Percentiles rank a stretch among this genome's conserved stretches.
These are phyloP conservation scores for Phytophthora pinifolia DNA, from an alignment of 352 stramenopile genomes.

Conservation along the genomic window DNA sequence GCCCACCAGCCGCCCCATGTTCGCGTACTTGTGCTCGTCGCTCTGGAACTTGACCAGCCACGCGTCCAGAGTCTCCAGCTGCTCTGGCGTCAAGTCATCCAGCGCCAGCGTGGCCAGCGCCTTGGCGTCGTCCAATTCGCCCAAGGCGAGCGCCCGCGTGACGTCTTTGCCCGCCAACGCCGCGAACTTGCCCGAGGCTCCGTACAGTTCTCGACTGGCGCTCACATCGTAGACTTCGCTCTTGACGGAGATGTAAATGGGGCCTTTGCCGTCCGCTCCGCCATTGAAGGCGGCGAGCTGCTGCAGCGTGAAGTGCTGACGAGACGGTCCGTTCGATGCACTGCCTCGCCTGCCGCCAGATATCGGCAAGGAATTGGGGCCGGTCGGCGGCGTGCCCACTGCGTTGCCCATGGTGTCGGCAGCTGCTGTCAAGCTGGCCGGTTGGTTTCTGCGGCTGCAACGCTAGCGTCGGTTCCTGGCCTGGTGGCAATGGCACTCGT, in stretches of 20 bases:
- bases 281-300: slow-evolving; percentile 89
- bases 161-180: slow-evolving; percentile 91
- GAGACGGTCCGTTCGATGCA: slow-evolving; percentile 15
- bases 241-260: slow-evolving; percentile 91
- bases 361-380: slow-evolving; percentile 17
- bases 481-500: background rate
- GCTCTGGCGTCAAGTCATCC: slow-evolving; percentile 36
- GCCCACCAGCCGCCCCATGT: slow-evolving; percentile 88
- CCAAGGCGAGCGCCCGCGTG: slow-evolving; percentile 87
- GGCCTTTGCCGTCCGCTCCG: slow-evolving; percentile 45
- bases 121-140: slow-evolving; percentile 74
- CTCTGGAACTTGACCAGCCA: slow-evolving; percentile 86
- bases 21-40: slow-evolving; percentile 87
- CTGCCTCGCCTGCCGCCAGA: slow-evolving; percentile 14
- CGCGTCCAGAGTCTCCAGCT: slow-evolving; percentile 45
- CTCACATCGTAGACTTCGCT: slow-evolving; percentile 95
- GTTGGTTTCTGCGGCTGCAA: slow-evolving; percentile 16
- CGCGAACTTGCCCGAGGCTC: slow-evolving; percentile 82
- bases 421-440: background rate
- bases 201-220: slow-evolving; percentile 87
- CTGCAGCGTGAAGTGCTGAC: slow-evolving; percentile 67
- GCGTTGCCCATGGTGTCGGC: slow-evolving; percentile 31
- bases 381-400: slow-evolving; percentile 29
- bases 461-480: slow-evolving; percentile 2
- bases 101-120: slow-evolving; percentile 54